Conservation (phyloP, 2,329 filamentous ascomycete genomes). For the Colletotrichum graminicola region DNA sequence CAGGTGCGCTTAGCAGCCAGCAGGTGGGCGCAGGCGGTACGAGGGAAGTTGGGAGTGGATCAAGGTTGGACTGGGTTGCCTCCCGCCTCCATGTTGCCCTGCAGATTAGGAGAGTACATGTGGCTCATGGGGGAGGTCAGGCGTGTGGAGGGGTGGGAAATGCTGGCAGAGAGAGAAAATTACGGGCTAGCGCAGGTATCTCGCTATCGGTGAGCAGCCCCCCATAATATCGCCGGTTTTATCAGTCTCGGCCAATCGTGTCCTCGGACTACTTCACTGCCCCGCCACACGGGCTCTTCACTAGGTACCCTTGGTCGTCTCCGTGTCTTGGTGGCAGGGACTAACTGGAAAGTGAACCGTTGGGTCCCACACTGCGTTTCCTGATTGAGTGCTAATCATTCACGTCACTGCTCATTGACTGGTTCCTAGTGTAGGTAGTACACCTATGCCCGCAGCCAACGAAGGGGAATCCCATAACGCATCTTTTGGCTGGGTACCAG, state of each 20-base stretch:
- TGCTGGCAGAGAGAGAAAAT: conserved; percentile 17
- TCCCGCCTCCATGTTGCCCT: conserved; percentile 37
- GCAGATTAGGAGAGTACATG: conserved; percentile 31
- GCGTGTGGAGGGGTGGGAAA: not conserved
- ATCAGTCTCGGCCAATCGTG: conserved; percentile 22
- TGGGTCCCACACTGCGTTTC: conserved; percentile 7
- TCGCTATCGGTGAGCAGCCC: conserved; percentile 26
- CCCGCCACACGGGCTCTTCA: conserved; percentile 39
- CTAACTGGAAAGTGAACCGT: conserved; percentile 9
- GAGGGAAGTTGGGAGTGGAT: conserved; percentile 15
- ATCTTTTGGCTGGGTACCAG: conserved; percentile 7
- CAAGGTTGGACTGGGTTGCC: conserved; percentile 41
- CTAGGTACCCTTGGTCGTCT: conserved; percentile 31
- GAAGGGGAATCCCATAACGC: conserved; percentile 9
- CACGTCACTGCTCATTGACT: conserved; percentile 16
- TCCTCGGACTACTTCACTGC: conserved; percentile 21
- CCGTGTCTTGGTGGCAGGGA: conserved; percentile 19
- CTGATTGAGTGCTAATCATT: conserved; percentile 19
- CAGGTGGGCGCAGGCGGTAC: conserved; percentile 11
- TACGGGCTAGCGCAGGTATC: conserved; percentile 31
- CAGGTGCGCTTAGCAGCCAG: conserved; percentile 4
- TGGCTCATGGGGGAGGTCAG: conserved; percentile 24
- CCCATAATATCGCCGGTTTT: conserved; percentile 24
- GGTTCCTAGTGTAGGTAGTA: too few relatives aligned
- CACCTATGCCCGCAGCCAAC: conserved; percentile 16